Evolutionary conservation across 2,329 filamentous ascomycete genomes (phyloP), one percentile per base, ranked within the genome.

Genomic region (Reticulascus tulasneorum): DNA sequence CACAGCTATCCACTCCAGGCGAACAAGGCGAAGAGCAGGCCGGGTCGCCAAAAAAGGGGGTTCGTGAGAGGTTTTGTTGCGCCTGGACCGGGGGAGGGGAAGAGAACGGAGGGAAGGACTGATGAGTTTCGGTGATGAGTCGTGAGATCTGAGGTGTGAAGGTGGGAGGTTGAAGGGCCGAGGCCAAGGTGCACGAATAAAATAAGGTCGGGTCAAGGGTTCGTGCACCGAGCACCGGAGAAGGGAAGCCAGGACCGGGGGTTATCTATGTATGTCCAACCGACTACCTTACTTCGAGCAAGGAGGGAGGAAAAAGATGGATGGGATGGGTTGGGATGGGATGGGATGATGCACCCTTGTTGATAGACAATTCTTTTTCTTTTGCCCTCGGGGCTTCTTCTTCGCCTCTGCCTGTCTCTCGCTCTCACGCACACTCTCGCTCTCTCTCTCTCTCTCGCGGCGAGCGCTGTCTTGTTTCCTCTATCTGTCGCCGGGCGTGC

Each of bases 181-280:
- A 44, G 33, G 43, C 40, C 41, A 35, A 40, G 16, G 37, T 33
- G 27, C 27, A 38, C 38, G 31, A 45, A 46, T 42, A 37, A 44
- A 41, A 31, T 38, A 41, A 42, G 43, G 43, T 38, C 37, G 38
- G 38, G 28, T 29, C 16, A 16, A 13, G 16, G 24, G 28, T 18
- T 16, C 34, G 42, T 38, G 40, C 42, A 43, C 40, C 36, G 42
- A 45, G 33, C 29, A 43, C 42, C 40, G 35, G 43, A 44, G 43
- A 44, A 23, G 33, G 32, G 40, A 38, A 44, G n/a, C n/a, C n/a
- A n/a, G n/a, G n/a, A n/a, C n/a, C n/a, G n/a, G n/a, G n/a, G n/a
- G n/a, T n/a, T n/a, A n/a, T n/a, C n/a, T n/a, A n/a, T n/a, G n/a
- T n/a, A n/a, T n/a, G n/a, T n/a, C n/a, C n/a, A n/a, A n/a, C n/a